These are phyloP conservation scores for Termitomyces sp. DNA, from an alignment of 768 basidiomycete species.

Conservation along the genomic window DNA sequence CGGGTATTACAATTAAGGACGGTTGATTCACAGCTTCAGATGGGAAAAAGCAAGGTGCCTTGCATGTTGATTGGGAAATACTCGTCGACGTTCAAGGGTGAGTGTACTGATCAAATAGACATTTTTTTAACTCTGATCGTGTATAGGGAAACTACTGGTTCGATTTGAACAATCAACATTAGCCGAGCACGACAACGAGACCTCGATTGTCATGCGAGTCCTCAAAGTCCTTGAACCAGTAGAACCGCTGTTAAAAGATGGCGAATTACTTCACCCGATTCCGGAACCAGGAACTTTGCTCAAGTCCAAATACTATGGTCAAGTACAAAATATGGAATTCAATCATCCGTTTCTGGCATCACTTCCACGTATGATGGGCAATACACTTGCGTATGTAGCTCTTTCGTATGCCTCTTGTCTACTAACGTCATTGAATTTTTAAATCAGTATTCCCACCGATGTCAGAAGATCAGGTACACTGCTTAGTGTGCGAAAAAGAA, in stretches of 20 bases:
- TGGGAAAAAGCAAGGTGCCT: too few relatives aligned
- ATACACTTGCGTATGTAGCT: neutral
- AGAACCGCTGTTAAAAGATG: neutral
- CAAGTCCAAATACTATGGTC: too few relatives aligned
- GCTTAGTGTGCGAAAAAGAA: neutral
- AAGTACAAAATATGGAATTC: neutral
- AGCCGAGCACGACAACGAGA: neutral
- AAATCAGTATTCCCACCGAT: too few relatives aligned
- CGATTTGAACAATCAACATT: neutral
- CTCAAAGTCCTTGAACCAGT: neutral
- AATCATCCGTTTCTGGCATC: too few relatives aligned
- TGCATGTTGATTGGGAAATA: neutral
- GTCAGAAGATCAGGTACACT: neutral
- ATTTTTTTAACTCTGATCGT: neutral
- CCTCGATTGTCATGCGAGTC: neutral
- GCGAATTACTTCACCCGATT: neutral
- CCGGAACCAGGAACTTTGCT: neutral
- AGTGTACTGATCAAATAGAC: neutral
- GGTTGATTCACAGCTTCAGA: neutral
- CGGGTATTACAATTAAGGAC: neutral
- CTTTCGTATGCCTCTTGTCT: neutral
- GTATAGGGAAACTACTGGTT: neutral
- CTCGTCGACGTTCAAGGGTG: neutral
- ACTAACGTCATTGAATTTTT: neutral
- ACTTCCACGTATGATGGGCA: neutral